These are phyloP conservation scores for Rubia balearica DNA, from an alignment of 305 asterid genomes.

Conservation along the genomic window DNA sequence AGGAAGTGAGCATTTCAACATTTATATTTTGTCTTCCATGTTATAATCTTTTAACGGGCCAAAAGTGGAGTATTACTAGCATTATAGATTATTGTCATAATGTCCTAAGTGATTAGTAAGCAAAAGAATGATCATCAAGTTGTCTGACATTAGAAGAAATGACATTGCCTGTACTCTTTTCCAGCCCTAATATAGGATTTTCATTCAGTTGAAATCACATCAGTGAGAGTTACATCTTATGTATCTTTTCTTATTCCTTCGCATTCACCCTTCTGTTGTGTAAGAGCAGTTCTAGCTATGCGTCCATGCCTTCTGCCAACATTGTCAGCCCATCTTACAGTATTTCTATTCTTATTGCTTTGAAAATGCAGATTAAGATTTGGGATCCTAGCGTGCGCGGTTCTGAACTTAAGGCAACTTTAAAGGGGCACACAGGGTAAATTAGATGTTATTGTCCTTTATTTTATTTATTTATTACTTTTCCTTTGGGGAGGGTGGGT, in stretches of 20 bases:
- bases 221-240: not conserved
- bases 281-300: not conserved
- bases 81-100: not conserved
- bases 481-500: not conserved
- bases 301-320: not conserved
- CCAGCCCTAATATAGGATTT: not conserved
- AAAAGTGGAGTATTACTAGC: not conserved
- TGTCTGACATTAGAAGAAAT: not conserved
- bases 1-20: not conserved
- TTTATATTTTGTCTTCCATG: conserved; percentile 6
- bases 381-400: conserved; percentile 98
- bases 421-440: conserved; percentile 89
- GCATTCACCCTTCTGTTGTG: not conserved
- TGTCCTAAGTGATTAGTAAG: not conserved
- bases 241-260: not conserved
- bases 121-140: not conserved
- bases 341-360: conserved; percentile 2
- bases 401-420: conserved; percentile 86
- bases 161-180: not conserved
- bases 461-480: not conserved
- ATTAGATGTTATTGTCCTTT: not conserved
- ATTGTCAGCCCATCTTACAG: not conserved
- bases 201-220: not conserved
- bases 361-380: conserved; percentile 61
- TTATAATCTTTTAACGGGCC: not conserved